These are phyloP conservation scores for Mortierella sp. DNA, from an alignment of 371 early-diverging fungal genomes.

Conservation along the genomic window DNA sequence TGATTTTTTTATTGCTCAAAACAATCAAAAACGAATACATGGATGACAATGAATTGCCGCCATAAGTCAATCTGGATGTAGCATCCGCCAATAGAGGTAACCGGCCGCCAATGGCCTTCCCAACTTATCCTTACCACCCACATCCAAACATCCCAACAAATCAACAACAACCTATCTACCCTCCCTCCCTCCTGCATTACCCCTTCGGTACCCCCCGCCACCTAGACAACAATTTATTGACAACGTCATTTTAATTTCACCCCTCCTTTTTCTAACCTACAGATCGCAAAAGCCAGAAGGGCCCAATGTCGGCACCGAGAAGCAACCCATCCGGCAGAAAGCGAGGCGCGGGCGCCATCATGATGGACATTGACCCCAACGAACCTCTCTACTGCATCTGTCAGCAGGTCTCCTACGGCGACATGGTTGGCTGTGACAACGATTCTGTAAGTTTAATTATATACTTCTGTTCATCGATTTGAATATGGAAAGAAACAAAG, in stretches of 20 bases:
- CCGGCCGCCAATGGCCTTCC: not conserved
- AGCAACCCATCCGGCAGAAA: slow-evolving; percentile 50
- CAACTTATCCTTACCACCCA: not conserved
- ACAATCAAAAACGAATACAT: not conserved
- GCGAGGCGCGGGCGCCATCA: slow-evolving; percentile 37
- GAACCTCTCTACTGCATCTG: slow-evolving; percentile 97
- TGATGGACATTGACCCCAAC: slow-evolving; percentile 90
- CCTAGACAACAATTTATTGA: not conserved
- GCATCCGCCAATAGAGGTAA: slow-evolving; percentile 46
- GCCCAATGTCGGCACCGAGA: slow-evolving; percentile 42
- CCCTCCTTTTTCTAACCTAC: not conserved
- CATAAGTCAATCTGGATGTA: slow-evolving; percentile 23
- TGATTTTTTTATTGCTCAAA: not conserved
- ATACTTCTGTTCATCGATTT: not conserved
- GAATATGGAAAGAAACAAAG: not conserved
- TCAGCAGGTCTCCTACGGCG: slow-evolving; percentile 94
- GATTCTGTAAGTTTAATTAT: slow-evolving; percentile 73
- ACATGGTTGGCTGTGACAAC: slow-evolving; percentile 98
- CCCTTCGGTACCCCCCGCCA: too few relatives aligned
- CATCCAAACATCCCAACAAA: not conserved
- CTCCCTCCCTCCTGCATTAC: too few relatives aligned
- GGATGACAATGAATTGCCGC: not conserved
- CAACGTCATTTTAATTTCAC: not conserved
- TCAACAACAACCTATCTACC: too few relatives aligned
- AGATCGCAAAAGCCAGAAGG: slow-evolving; percentile 57